Evolutionary conservation across 2,329 filamentous ascomycete genomes (phyloP).

Genomic region (Mycocentrospora acerina): DNA sequence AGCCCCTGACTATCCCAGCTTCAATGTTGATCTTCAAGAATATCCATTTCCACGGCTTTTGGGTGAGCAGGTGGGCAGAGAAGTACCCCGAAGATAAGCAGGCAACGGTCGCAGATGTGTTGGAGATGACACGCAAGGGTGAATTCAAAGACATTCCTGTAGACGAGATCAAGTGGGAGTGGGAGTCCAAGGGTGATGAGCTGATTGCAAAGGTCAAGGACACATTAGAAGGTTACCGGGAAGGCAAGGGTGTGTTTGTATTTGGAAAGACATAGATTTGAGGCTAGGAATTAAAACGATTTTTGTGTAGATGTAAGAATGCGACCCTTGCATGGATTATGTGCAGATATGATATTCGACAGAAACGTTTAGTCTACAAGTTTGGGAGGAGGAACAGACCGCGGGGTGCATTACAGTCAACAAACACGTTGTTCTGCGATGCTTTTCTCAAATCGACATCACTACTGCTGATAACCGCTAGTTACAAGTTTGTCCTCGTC

Average conservation of each 20-base stretch:
- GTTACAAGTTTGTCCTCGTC: conserved; percentile 42
- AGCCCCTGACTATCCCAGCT: conserved; percentile 79
- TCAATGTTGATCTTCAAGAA: conserved; percentile 92
- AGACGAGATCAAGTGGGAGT: conserved; percentile 80
- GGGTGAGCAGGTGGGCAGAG: conserved; percentile 89
- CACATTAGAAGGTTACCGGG: conserved; percentile 79
- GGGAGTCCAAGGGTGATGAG: conserved; percentile 70
- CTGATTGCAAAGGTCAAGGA: conserved; percentile 76
- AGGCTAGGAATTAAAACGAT: background rate
- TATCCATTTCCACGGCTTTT: conserved; percentile 86
- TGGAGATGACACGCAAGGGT: conserved; percentile 71
- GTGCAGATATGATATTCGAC: too few species aligned
- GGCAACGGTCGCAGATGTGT: conserved; percentile 79
- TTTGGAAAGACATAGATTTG: conserved; percentile 56
- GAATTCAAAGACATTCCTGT: conserved; percentile 82
- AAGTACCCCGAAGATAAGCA: conserved; percentile 71
- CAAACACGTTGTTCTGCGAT: too few species aligned
- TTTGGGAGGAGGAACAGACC: too few species aligned
- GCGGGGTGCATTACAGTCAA: too few species aligned
- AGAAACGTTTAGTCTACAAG: too few species aligned
- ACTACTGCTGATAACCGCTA: too few species aligned
- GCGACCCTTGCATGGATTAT: too few species aligned
- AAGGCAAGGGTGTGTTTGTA: conserved; percentile 87
- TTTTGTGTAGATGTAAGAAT: too few species aligned
- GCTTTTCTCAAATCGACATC: too few species aligned